Evolutionary conservation across 768 basidiomycete genomes (phyloP), one percentile per base, ranked within the genome.

Genomic region (Phaeotremella fagi): DNA sequence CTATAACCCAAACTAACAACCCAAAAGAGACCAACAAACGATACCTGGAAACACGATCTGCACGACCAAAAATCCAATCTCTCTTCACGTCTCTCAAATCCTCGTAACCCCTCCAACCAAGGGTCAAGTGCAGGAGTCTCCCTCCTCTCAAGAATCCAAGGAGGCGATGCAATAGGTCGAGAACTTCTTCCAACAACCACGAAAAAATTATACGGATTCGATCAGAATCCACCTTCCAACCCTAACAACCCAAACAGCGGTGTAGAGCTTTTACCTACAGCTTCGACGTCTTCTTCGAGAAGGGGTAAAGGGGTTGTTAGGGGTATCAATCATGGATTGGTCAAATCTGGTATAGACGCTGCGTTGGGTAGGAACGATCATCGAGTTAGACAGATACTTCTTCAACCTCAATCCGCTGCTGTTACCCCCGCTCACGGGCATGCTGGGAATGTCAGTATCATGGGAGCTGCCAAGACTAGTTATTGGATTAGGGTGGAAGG

Each of bases 401-500:
- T 41, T 41, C 38, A 44, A 14, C 23, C 38, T 52, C 41, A 25
- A 27, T 23, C 33, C 20, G 9, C 16, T 52, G 31, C n/a, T 44
- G 4, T 14, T 7, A 16, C 9, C 28, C 11, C 15, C 28, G 15
- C 7, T 31, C 6, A 22, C 27, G 23, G 54, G 50, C 3, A 31
- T 54, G 37, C 35, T 36, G 18, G 28, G 36, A 45, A 38, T 22
- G 61, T 69, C 4, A 63, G 50, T 28, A 70, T 70, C 25, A 50
- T 63, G 47, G 68, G 68, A 5, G 24, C 75, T 79, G 35, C 70
- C 64, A 24, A 82, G 83, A 15, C 46, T 14, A 58, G 53, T 3
- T 50, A 58, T 3, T 61, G 56, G 29, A 82, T 90, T 0, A 82
- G 88, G 68, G 84, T 90, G 22, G 78, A 82, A 2, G 87, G 86